Conservation (phyloP, 2,329 filamentous ascomycete genomes). For the Incumbomyces lentus region DNA sequence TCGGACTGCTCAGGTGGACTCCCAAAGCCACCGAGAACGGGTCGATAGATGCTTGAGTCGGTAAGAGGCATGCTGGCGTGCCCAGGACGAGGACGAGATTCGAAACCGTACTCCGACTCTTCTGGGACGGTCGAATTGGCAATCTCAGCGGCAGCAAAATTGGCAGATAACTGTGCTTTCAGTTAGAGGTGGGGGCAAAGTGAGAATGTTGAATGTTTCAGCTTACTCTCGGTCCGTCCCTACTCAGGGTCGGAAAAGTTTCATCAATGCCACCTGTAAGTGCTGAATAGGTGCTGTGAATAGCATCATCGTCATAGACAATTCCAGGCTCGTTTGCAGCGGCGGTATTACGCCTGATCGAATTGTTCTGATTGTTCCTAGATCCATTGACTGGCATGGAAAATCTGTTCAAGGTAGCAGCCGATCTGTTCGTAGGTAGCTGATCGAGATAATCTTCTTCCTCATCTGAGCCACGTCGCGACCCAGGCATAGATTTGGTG, state of each 20-base stretch:
- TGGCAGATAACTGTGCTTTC: conserved; percentile 60
- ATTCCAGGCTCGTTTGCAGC: conserved; percentile 41
- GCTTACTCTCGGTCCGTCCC: conserved; percentile 33
- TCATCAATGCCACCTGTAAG: conserved; percentile 58
- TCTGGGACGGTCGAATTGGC: conserved; percentile 60
- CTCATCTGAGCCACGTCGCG: conserved; percentile 80
- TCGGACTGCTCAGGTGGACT: conserved; percentile 25
- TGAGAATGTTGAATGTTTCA: neutral
- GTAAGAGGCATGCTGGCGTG: conserved; percentile 51
- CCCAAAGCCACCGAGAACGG: conserved; percentile 26
- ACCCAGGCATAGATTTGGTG: conserved; percentile 76
- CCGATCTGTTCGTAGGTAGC: conserved; percentile 55
- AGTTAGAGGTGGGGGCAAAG: conserved; percentile 6
- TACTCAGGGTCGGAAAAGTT: conserved; percentile 66
- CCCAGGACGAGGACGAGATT: conserved; percentile 58
- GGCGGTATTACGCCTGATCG: conserved; percentile 7
- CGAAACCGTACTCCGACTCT: conserved; percentile 48
- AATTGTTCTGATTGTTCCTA: conserved; percentile 37
- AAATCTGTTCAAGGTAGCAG: conserved; percentile 71
- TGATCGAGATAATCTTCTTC: conserved; percentile 64
- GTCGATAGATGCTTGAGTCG: conserved; percentile 33
- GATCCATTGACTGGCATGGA: conserved; percentile 76
- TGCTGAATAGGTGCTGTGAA: conserved; percentile 27
- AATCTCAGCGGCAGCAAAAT: conserved; percentile 70
- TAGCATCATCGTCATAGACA: conserved; percentile 66